phyloP scores from a whole-genome alignment of 192 early-diverging fungal genomes.

The Linnemannia exigua region DNA sequence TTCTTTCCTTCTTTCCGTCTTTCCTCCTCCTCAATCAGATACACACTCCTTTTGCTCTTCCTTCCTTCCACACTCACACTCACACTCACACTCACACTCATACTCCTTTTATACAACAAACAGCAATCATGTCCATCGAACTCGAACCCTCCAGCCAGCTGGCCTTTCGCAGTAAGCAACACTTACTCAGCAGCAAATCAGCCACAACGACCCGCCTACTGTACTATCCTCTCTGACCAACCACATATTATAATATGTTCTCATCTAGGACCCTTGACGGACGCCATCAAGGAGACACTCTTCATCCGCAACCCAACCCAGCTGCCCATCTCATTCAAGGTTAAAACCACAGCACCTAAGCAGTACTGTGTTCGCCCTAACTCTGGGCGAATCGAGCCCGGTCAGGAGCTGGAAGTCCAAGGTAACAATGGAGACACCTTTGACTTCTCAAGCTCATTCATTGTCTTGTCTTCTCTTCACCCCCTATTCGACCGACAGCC shows the following conservation, averaged over 20 bases:
- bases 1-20: not conserved
- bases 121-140: constrained; percentile 67
- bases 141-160: constrained; percentile 71
- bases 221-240: not conserved
- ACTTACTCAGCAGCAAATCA: too few relatives aligned
- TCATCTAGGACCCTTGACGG: constrained; percentile 73
- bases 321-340: constrained; percentile 92
- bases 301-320: constrained; percentile 74
- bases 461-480: not conserved
- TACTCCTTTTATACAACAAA: not conserved
- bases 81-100: constrained; percentile 1
- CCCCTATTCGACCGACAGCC: not conserved
- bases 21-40: too few relatives aligned
- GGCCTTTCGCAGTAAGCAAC: constrained; percentile 68
- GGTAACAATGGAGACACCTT: constrained; percentile 69
- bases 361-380: constrained; percentile 98
- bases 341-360: constrained; percentile 99
- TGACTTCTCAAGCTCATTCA: too few relatives aligned
- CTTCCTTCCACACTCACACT: not conserved
- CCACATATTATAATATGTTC: not conserved
- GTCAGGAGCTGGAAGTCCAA: constrained; percentile 78
- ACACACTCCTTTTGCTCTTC: not conserved
- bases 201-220: not conserved
- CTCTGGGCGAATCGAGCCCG: constrained; percentile 82
- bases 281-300: constrained; percentile 68